phyloP scores from a whole-genome alignment of 2,329 filamentous ascomycete genomes.

The Escovopsis sp. region DNA sequence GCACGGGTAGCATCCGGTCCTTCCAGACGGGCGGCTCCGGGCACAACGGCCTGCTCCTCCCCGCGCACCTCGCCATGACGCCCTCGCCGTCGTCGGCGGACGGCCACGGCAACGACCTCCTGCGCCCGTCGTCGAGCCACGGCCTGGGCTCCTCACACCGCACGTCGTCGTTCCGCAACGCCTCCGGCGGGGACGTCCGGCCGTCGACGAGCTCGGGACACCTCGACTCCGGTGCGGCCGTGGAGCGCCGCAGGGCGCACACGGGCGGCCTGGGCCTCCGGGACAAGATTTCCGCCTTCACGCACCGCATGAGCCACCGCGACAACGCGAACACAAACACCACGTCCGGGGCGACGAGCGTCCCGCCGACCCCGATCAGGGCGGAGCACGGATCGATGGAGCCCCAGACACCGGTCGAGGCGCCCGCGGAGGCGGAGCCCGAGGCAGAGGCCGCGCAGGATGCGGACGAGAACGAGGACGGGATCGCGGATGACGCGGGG shows the following conservation, averaged over 20 bases:
- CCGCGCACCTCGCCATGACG: slow-evolving; percentile 32
- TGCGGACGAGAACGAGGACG: not conserved
- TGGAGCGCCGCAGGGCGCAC: slow-evolving; percentile 15
- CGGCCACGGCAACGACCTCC: slow-evolving; percentile 16
- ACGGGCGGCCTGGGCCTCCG: slow-evolving; percentile 20
- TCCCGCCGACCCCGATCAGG: too few relatives aligned
- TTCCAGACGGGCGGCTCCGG: slow-evolving; percentile 20
- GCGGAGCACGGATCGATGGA: too few relatives aligned
- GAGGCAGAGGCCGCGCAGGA: not conserved
- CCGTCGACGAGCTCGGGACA: slow-evolving; percentile 20
- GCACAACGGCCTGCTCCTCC: slow-evolving; percentile 14
- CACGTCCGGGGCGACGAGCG: not conserved
- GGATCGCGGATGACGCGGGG: not conserved
- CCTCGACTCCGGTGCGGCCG: slow-evolving; percentile 5
- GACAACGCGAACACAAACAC: slow-evolving; percentile 10
- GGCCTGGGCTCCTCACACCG: slow-evolving; percentile 12
- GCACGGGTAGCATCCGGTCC: slow-evolving; percentile 33
- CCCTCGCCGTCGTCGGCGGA: slow-evolving; percentile 21
- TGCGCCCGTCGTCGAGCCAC: slow-evolving; percentile 19
- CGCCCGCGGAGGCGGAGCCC: too few relatives aligned
- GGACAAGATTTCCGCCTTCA: slow-evolving; percentile 22
- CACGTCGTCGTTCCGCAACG: slow-evolving; percentile 5
- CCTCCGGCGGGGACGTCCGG: slow-evolving; percentile 10
- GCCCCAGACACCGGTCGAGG: too few relatives aligned
- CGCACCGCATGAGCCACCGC: slow-evolving; percentile 14